Base-by-base conservation (phyloP, 2,329 filamentous ascomycete genomes). In the Aciculosporium take region DNA sequence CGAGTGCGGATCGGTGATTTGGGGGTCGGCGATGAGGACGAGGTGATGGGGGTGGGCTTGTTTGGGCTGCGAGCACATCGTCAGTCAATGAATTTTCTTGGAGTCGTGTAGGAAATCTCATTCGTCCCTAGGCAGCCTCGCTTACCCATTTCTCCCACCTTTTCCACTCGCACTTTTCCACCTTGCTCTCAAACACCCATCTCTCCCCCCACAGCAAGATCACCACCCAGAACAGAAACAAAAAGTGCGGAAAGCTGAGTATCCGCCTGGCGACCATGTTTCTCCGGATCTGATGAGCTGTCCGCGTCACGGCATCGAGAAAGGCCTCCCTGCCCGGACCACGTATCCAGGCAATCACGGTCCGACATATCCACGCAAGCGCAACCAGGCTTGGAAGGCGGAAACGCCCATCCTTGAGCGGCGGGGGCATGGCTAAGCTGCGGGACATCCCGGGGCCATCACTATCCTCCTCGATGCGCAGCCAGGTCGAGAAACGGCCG, bases 71-170 rank as follows among this genome's bases (percentile, higher is more conserved):
- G 25, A n/a, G 4, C n/a, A 35, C 13, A 17, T 33, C 28, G 23
- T 10, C 20, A 42, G 23, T 30, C 20, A 15, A 5, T 13, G 28
- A 21, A 21, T 24, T 2, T 15, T 21, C n/a, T n/a, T n/a, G n/a
- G n/a, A n/a, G n/a, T n/a, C n/a, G n/a, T n/a, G n/a, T n/a, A n/a
- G n/a, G n/a, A n/a, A n/a, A n/a, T n/a, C n/a, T 12, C 18, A 23
- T 10, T n/a, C 5, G 2, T 34, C 7, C 15, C 10, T 35, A n/a
- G n/a, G n/a, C n/a, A n/a, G n/a, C 33, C 12, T 25, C 27, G 52
- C 74, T 55, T 69, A 94, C 87, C 88, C 91, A 98, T 60, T 76
- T 72, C 67, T 98, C 91, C 91, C 91, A 98, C 31, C 73, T 74
- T 28, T 75, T 70, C 91, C 91, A 98, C 41, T 74, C 65, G 60